phyloP scores from a whole-genome alignment of 129 eudicot genomes.

The Chrysanthemum lavandulifolium region DNA sequence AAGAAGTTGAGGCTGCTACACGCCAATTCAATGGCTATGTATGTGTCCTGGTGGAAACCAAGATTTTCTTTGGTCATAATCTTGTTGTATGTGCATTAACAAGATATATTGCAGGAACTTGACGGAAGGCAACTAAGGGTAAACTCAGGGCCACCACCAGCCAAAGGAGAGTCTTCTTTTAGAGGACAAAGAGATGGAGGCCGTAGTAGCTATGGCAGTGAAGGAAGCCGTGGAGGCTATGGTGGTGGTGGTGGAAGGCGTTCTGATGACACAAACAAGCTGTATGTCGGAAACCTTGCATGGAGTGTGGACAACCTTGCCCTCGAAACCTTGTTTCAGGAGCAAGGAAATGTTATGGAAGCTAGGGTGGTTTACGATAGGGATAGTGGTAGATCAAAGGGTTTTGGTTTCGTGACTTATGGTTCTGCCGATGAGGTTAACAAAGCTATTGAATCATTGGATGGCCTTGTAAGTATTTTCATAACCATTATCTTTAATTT shows the following conservation, averaged over 20 bases:
- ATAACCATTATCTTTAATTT: neutral
- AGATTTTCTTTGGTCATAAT: neutral
- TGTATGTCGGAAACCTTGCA: constrained; percentile 79
- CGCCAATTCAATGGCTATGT: constrained; percentile 77
- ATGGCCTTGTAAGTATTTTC: constrained; percentile 62
- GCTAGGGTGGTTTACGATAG: constrained; percentile 85
- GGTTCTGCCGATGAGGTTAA: constrained; percentile 70
- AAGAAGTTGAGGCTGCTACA: constrained; percentile 68
- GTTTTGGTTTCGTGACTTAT: constrained; percentile 81
- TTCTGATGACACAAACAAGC: constrained; percentile 53
- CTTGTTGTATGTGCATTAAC: neutral
- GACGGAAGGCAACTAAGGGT: constrained; percentile 77
- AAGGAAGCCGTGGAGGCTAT: constrained; percentile 13
- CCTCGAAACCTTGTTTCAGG: constrained; percentile 66
- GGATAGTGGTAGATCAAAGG: constrained; percentile 85
- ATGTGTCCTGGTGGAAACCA: constrained; percentile 23
- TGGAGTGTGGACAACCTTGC: constrained; percentile 81
- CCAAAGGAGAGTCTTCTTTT: constrained; percentile 44
- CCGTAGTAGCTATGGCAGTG: constrained; percentile 16
- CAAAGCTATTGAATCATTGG: constrained; percentile 58
- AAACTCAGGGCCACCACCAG: constrained; percentile 82
- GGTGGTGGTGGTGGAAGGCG: constrained; percentile 46
- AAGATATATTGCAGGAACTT: constrained; percentile 52
- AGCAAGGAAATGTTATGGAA: constrained; percentile 74
- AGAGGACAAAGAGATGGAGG: constrained; percentile 47